These are phyloP conservation scores for Pontederia paniculata DNA, from an alignment of 176 grass and related monocot genomes.

Conservation along the genomic window DNA sequence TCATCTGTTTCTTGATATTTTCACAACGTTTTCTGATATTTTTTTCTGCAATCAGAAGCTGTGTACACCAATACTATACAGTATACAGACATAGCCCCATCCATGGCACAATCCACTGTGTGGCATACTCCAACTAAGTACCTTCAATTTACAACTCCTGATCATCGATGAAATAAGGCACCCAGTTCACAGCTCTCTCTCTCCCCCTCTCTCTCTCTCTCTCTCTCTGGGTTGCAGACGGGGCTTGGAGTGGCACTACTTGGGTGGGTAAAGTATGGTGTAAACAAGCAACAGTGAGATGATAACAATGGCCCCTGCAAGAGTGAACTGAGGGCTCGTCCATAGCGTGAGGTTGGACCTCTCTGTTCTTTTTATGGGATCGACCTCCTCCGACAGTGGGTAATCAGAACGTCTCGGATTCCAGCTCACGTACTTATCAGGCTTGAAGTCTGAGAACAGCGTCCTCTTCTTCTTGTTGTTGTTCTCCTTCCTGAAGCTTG, in stretches of 20 bases:
- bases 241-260: slow-evolving; percentile 40
- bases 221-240: too few relatives aligned
- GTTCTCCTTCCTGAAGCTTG: slow-evolving; percentile 46
- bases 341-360: slow-evolving; percentile 72
- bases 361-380: slow-evolving; percentile 91
- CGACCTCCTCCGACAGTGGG: slow-evolving; percentile 79
- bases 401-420: slow-evolving; percentile 62
- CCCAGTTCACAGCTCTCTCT: too few relatives aligned
- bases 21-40: too few relatives aligned
- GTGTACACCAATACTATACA: too few relatives aligned
- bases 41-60: too few relatives aligned
- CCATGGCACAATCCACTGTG: too few relatives aligned
- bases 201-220: too few relatives aligned
- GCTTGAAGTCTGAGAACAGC: slow-evolving; percentile 57
- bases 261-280: slow-evolving; percentile 51
- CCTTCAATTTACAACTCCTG: too few relatives aligned
- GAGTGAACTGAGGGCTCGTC: slow-evolving; percentile 86
- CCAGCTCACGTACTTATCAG: slow-evolving; percentile 83
- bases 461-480: slow-evolving; percentile 41
- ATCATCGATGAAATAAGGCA: too few relatives aligned
- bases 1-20: too few relatives aligned
- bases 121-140: too few relatives aligned
- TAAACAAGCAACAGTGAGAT: slow-evolving; percentile 67
- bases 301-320: slow-evolving; percentile 63
- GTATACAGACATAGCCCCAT: too few relatives aligned